A percentile compares a stretch with the other conserved stretches of the same genome.
Conservation (phyloP, 139 green algal genomes). For the Trebouxia sp. region DNA sequence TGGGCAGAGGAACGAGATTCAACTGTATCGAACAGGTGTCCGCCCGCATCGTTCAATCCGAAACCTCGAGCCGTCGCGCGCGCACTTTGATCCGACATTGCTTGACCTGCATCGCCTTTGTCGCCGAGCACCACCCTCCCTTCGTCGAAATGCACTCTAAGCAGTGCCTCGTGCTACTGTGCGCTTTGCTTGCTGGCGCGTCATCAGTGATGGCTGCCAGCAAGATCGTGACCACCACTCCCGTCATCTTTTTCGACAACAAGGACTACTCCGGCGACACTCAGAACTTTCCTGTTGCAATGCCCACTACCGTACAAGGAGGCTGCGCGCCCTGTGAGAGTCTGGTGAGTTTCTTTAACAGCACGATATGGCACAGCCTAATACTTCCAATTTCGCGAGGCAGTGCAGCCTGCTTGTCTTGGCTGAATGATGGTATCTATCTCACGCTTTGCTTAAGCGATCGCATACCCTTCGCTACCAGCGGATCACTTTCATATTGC, state of each 20-base stretch:
- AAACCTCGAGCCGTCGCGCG: no score
- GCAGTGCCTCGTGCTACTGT: neutral
- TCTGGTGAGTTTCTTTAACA: neutral
- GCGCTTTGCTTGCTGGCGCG: neutral
- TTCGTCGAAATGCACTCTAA: no score
- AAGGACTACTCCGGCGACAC: neutral
- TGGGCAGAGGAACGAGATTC: no score
- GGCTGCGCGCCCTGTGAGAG: neutral
- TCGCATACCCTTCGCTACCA: no score
- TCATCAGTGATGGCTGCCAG: neutral
- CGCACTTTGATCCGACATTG: no score
- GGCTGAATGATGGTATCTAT: no score
- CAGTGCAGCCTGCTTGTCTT: neutral
- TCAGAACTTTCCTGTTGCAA: neutral
- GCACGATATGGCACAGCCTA: neutral
- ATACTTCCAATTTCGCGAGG: neutral
- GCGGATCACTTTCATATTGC: no score
- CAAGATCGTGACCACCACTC: neutral
- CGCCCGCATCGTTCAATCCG: no score
- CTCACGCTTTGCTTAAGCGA: no score
- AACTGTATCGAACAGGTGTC: neutral
- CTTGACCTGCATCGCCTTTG: no score
- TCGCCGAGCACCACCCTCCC: no score
- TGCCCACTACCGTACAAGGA: neutral
- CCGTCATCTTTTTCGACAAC: conserved; percentile 23